These are phyloP conservation scores for Ogataea pini DNA, from an alignment of 805 yeast genomes.

Conservation along the genomic window DNA sequence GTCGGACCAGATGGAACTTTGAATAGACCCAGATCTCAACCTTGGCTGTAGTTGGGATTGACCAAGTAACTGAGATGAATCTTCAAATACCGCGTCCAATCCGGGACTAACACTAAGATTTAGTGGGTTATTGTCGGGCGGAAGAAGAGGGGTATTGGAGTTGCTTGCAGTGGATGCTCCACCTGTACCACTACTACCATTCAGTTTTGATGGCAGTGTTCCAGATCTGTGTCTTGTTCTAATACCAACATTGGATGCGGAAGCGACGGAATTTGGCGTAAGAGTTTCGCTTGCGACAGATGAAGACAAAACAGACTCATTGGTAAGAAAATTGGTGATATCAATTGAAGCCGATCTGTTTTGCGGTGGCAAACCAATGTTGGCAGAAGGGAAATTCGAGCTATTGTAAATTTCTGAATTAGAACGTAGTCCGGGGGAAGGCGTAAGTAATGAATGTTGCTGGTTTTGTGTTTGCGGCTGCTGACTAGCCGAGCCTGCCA, in stretches of 20 bases:
- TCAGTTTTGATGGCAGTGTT: constrained; percentile 67
- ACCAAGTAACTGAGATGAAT: constrained; percentile 23
- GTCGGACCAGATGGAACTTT: constrained; percentile 63
- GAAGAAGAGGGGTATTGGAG: constrained; percentile 23
- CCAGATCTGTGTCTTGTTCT: constrained; percentile 74
- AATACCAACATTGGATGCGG: constrained; percentile 40
- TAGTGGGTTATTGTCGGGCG: constrained; percentile 16
- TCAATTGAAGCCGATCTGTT: constrained; percentile 24
- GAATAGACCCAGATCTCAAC: constrained; percentile 57
- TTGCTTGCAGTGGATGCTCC: constrained; percentile 20
- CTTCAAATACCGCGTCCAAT: constrained; percentile 29
- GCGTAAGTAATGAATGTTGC: constrained; percentile 14
- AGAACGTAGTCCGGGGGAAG: constrained; percentile 19
- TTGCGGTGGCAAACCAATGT: neutral
- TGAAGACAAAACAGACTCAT: constrained; percentile 14
- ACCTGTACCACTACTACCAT: constrained; percentile 23
- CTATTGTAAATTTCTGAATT: constrained; percentile 11
- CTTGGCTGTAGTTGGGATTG: constrained; percentile 31
- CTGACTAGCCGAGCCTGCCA: neutral
- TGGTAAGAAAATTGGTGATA: constrained; percentile 17
- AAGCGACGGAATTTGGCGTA: constrained; percentile 20
- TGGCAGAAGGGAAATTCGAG: neutral
- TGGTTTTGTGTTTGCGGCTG: neutral
- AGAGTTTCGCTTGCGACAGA: constrained; percentile 16
- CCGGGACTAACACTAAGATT: constrained; percentile 29